phyloP scores from a whole-genome alignment of 1,284 basidiomycete genomes.

The Cutaneotrichosporon sp. region DNA sequence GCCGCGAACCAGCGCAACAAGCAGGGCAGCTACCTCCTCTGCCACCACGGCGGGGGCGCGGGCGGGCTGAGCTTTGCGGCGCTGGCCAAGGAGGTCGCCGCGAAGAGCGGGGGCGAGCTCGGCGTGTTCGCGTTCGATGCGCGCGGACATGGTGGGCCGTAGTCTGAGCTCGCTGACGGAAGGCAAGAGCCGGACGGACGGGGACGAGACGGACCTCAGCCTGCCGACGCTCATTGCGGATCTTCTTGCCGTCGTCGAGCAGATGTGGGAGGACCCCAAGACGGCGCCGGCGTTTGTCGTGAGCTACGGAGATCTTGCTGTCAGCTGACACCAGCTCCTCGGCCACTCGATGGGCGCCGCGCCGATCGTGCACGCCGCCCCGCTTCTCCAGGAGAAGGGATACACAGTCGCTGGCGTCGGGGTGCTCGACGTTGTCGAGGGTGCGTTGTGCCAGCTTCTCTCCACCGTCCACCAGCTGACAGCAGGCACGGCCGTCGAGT shows the following conservation, averaged over 20 bases:
- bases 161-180: constrained; percentile 12
- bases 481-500: constrained; percentile 87
- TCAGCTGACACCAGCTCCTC: constrained; percentile 63
- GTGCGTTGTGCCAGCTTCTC: constrained; percentile 55
- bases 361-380: constrained; percentile 72
- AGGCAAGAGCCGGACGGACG: constrained; percentile 63
- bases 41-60: constrained; percentile 94
- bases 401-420: constrained; percentile 78
- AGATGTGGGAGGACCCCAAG: constrained; percentile 67
- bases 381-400: constrained; percentile 65
- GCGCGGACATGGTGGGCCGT: constrained; percentile 84
- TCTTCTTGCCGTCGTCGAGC: constrained; percentile 66
- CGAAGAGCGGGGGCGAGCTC: constrained; percentile 67
- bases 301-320: constrained; percentile 35
- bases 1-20: constrained; percentile 27
- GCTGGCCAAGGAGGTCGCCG: constrained; percentile 73
- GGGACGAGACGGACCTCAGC: constrained; percentile 66
- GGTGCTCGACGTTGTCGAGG: constrained; percentile 96
- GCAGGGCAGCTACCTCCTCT: constrained; percentile 72
- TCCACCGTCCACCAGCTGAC: constrained; percentile 6
- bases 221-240: constrained; percentile 71
- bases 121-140: constrained; percentile 85
- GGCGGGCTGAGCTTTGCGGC: constrained; percentile 86
- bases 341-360: constrained; percentile 93
- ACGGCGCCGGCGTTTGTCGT: constrained; percentile 73